Percentiles rank a stretch among this genome's conserved stretches.
phyloP scores from a whole-genome alignment of 495 filamentous ascomycete genomes.

The Penicillium pulvis region DNA sequence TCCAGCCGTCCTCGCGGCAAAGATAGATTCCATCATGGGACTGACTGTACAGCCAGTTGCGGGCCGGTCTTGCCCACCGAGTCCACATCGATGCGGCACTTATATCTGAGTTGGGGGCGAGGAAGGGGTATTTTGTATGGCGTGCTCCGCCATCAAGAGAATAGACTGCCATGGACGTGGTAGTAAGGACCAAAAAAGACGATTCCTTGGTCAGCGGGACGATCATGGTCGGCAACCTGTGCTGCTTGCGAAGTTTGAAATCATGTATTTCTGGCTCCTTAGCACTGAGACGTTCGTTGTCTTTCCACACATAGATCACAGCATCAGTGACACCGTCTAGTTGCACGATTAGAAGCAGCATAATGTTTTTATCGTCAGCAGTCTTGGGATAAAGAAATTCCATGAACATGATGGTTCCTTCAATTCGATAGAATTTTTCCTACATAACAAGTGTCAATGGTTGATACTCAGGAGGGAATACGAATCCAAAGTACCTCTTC shows the following conservation, averaged over 20 bases:
- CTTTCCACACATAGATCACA: constrained; percentile 76
- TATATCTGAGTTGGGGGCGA: constrained; percentile 31
- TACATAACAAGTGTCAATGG: constrained; percentile 17
- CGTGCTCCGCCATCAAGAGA: constrained; percentile 44
- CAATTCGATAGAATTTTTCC: constrained; percentile 60
- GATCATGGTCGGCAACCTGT: constrained; percentile 65
- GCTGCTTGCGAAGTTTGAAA: constrained; percentile 57
- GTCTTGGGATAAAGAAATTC: constrained; percentile 78
- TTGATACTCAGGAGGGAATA: constrained; percentile 47
- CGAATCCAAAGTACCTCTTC: constrained; percentile 52
- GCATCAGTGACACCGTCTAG: constrained; percentile 61
- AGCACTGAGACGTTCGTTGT: constrained; percentile 34
- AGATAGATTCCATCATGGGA: constrained; percentile 73
- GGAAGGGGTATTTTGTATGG: constrained; percentile 37
- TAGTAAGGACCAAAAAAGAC: constrained; percentile 65
- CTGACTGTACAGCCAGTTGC: constrained; percentile 58
- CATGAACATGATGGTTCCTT: constrained; percentile 79
- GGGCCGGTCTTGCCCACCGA: constrained; percentile 72
- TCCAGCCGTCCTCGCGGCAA: constrained; percentile 76
- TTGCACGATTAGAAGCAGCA: constrained; percentile 72
- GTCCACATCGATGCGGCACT: constrained; percentile 46
- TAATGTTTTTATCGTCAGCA: constrained; percentile 62
- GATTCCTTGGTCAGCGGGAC: constrained; percentile 67
- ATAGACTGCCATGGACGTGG: constrained; percentile 60
- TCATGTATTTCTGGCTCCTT: constrained; percentile 44